phyloP scores from a whole-genome alignment of 179 eudicot species.

The Spinacia oleracea region DNA sequence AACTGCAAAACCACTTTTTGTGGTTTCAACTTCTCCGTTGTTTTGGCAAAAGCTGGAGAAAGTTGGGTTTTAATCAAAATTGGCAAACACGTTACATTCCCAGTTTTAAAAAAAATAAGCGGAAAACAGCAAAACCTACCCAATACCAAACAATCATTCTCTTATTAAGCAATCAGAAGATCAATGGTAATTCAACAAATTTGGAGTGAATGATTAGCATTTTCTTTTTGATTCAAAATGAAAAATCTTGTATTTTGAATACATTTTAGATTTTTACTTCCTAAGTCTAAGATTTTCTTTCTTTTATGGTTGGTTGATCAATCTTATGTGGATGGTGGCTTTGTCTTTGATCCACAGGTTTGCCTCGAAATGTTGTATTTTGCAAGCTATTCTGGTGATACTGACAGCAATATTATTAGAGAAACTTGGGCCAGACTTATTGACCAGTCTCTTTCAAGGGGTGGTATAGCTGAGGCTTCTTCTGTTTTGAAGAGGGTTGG shows the following conservation, averaged over 20 bases:
- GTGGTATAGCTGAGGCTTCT: slow-evolving; percentile 95
- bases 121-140: too few species aligned
- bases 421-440: slow-evolving; percentile 97
- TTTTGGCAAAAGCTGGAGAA: too few species aligned
- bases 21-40: too few species aligned
- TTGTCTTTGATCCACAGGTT: slow-evolving; percentile 44
- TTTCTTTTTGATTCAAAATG: background rate
- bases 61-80: too few species aligned
- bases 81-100: too few species aligned
- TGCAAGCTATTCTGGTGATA: slow-evolving; percentile 93
- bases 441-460: slow-evolving; percentile 80
- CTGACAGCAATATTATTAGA: slow-evolving; percentile 81
- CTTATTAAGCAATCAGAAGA: too few species aligned
- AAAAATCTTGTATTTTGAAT: background rate
- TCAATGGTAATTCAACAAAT: background rate
- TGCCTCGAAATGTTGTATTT: slow-evolving; percentile 93
- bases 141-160: too few species aligned
- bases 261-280: background rate
- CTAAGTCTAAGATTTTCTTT: background rate
- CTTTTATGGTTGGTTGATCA: background rate
- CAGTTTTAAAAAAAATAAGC: too few species aligned
- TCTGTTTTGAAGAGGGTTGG: slow-evolving; percentile 90
- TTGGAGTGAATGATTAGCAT: background rate
- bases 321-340: slow-evolving; percentile 3
- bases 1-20: too few species aligned